Conservation (phyloP, 2,329 filamentous ascomycete genomes). For the Cladophialophora exuberans region DNA sequence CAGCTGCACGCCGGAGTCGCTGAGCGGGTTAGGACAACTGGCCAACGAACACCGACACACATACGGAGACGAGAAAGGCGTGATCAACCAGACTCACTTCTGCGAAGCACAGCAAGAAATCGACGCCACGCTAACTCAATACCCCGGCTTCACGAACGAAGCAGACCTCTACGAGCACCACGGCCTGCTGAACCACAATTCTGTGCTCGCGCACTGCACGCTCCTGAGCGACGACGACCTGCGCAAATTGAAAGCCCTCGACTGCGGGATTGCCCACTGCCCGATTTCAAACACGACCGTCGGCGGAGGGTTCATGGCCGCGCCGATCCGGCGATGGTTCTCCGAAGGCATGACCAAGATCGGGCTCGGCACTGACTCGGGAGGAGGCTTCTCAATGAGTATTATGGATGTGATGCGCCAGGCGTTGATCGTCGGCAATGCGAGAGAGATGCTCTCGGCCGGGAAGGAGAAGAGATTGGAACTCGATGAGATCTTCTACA, state of each 20-base stretch:
- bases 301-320: constrained; percentile 63
- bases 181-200: constrained; percentile 54
- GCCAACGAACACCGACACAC: constrained; percentile 46
- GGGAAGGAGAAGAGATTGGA: constrained; percentile 18
- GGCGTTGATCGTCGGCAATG: constrained; percentile 50
- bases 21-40: constrained; percentile 58
- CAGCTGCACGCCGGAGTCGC: constrained; percentile 56
- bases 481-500: constrained; percentile 52
- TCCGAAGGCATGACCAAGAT: constrained; percentile 57
- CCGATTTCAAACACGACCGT: constrained; percentile 64
- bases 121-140: constrained; percentile 54
- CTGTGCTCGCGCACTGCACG: constrained; percentile 67
- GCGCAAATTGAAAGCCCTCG: constrained; percentile 45
- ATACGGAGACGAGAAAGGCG: constrained; percentile 10
- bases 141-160: constrained; percentile 58
- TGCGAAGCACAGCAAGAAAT: constrained; percentile 65
- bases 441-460: constrained; percentile 34
- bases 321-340: constrained; percentile 59
- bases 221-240: constrained; percentile 59
- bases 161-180: constrained; percentile 62
- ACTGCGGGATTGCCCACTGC: constrained; percentile 63
- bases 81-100: constrained; percentile 66
- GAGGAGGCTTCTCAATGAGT: constrained; percentile 61
- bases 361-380: constrained; percentile 63
- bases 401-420: constrained; percentile 63